Evolutionary conservation across 2,329 filamentous ascomycete genomes (phyloP).

Genomic region (Fusarium duplospermum): DNA sequence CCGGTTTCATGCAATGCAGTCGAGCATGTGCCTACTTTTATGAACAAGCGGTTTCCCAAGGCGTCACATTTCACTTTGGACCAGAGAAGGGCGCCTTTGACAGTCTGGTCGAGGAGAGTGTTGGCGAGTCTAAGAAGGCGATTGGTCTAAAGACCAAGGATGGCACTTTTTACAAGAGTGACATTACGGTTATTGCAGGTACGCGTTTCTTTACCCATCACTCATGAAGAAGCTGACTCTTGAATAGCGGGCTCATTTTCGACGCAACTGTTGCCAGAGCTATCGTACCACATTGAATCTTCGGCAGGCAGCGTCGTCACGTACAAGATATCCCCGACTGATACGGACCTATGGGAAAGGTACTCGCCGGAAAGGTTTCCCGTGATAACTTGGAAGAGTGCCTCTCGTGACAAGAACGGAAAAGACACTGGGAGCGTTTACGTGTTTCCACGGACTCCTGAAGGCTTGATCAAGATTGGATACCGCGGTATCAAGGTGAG

Average conservation of each 20-base stretch:
- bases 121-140: neutral
- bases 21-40: neutral
- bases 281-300: conserved; percentile 4
- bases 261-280: neutral
- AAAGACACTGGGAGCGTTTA: conserved; percentile 11
- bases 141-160: neutral
- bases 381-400: conserved; percentile 7
- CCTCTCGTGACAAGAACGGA: neutral
- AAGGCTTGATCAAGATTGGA: conserved; percentile 4
- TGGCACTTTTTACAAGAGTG: neutral
- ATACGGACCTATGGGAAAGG: neutral
- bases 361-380: neutral
- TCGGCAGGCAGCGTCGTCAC: neutral
- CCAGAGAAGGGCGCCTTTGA: neutral
- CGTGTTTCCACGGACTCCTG: neutral
- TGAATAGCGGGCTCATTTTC: neutral
- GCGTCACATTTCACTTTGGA: neutral
- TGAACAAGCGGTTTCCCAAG: neutral
- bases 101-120: neutral
- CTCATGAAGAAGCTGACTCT: neutral
- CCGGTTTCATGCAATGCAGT: neutral
- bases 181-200: neutral
- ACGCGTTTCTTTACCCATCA: neutral
- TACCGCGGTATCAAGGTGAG: neutral
- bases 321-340: neutral